Conservation (phyloP, 768 basidiomycete genomes). For the Symmetrospora coprosmae region DNA sequence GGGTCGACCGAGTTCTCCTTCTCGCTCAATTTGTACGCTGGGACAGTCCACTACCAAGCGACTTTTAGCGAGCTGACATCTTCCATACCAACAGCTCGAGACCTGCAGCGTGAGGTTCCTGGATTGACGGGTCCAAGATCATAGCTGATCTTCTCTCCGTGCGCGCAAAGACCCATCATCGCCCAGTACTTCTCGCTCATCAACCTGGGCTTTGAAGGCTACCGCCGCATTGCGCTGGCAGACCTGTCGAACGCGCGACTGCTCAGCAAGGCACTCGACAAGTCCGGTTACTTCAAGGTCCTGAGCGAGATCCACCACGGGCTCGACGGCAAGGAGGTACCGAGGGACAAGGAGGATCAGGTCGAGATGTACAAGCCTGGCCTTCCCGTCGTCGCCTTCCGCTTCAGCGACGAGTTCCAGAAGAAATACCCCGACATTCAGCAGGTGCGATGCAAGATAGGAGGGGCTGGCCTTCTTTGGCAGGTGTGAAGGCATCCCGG, state of each 20-base stretch:
- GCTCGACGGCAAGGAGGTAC: slow-evolving; percentile 31
- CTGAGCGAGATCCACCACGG: slow-evolving; percentile 44
- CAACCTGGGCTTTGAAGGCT: slow-evolving; percentile 37
- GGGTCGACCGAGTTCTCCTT: slow-evolving; percentile 59
- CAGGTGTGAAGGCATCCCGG: neutral
- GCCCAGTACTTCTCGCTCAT: neutral
- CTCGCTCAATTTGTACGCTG: slow-evolving; percentile 44
- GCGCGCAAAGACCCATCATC: neutral
- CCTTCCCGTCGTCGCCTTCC: slow-evolving; percentile 46
- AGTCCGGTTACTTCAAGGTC: slow-evolving; percentile 33
- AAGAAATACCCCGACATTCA: slow-evolving; percentile 46
- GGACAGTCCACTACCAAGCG: too few species aligned
- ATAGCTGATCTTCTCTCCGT: neutral
- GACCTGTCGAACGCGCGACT: slow-evolving; percentile 52
- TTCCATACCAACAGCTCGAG: too few species aligned
- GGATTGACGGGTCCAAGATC: too few species aligned
- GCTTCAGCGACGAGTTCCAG: slow-evolving; percentile 47
- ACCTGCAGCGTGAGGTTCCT: too few species aligned
- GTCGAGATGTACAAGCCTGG: slow-evolving; percentile 41
- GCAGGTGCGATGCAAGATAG: too few species aligned
- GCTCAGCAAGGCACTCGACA: slow-evolving; percentile 52
- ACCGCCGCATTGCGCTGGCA: slow-evolving; percentile 42
- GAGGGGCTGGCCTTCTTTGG: too few species aligned
- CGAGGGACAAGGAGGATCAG: slow-evolving; percentile 25
- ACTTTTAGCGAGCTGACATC: neutral